phyloP scores from a whole-genome alignment of 306 rosid species.

The Dryas drummondii region DNA sequence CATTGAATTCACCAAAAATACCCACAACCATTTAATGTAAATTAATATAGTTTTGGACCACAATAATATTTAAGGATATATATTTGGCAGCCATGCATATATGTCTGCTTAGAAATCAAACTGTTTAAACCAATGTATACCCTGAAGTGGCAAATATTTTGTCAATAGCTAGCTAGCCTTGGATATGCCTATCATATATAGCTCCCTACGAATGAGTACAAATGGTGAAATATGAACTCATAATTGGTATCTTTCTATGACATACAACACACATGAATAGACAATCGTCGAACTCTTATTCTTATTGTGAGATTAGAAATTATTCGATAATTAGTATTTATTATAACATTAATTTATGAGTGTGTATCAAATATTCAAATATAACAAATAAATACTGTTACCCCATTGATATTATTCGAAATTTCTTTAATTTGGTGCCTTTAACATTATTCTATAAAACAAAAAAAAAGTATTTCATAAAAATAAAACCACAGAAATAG shows the following conservation, averaged over 20 bases:
- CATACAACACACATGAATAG: no score
- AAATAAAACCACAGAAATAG: not conserved
- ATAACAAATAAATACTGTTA: not conserved
- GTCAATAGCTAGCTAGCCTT: not conserved
- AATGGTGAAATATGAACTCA: not conserved
- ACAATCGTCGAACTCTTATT: not conserved
- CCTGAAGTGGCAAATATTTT: not conserved
- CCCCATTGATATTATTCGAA: not conserved
- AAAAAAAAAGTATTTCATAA: not conserved
- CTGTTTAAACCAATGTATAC: not conserved
- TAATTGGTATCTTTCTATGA: not conserved
- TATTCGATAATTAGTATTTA: no score
- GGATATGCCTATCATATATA: not conserved
- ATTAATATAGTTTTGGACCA: slow-evolving; percentile 32
- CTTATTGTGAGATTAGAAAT: not conserved
- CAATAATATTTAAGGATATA: not conserved
- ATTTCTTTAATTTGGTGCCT: not conserved
- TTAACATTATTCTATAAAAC: not conserved
- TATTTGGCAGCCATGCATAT: not conserved
- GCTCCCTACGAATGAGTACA: not conserved
- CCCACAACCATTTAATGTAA: slow-evolving; percentile 32
- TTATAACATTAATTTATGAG: not conserved
- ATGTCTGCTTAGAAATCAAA: slow-evolving; percentile 6
- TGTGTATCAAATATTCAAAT: not conserved
- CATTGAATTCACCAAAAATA: slow-evolving; percentile 20